Percentiles rank a stretch among this genome's conserved stretches.
phyloP scores from a whole-genome alignment of 202 grass and related monocot genomes.

The Setaria italica region DNA sequence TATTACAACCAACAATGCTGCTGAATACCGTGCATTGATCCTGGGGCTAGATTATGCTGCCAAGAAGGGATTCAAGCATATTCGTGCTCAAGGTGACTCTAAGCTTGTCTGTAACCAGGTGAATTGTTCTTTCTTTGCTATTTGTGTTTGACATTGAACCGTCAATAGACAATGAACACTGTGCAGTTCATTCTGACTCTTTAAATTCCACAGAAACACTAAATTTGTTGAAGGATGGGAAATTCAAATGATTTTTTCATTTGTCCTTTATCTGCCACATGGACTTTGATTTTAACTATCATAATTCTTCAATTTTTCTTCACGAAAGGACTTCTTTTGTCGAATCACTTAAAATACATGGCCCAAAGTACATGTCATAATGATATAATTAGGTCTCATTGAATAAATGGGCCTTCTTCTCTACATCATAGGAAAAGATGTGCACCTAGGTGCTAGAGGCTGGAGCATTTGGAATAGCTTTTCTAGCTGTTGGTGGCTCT shows the following conservation, averaged over 20 bases:
- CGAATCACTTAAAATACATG: background rate
- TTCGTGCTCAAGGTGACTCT: constrained; percentile 80
- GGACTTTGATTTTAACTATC: background rate
- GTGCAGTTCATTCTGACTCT: constrained; percentile 8
- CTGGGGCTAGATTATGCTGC: constrained; percentile 79
- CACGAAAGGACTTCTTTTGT: background rate
- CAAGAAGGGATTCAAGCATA: constrained; percentile 83
- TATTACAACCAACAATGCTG: constrained; percentile 66
- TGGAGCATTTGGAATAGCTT: constrained; percentile 21
- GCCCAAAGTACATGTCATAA: background rate
- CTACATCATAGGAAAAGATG: background rate
- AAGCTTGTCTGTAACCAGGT: constrained; percentile 83
- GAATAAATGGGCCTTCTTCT: constrained; percentile 21
- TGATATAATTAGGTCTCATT: constrained; percentile 3
- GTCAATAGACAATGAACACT: background rate
- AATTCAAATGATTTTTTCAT: background rate
- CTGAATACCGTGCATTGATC: constrained; percentile 92
- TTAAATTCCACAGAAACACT: background rate
- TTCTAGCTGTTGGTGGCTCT: constrained; percentile 7
- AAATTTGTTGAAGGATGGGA: background rate
- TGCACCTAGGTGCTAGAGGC: constrained; percentile 15
- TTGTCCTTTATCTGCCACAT: background rate
- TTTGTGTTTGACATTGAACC: background rate
- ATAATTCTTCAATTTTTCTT: constrained; percentile 1
- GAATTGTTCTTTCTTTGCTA: constrained; percentile 11